Base-by-base conservation (phyloP, 2,329 filamentous ascomycete species). In the Ceratocystis diversiconidia region DNA sequence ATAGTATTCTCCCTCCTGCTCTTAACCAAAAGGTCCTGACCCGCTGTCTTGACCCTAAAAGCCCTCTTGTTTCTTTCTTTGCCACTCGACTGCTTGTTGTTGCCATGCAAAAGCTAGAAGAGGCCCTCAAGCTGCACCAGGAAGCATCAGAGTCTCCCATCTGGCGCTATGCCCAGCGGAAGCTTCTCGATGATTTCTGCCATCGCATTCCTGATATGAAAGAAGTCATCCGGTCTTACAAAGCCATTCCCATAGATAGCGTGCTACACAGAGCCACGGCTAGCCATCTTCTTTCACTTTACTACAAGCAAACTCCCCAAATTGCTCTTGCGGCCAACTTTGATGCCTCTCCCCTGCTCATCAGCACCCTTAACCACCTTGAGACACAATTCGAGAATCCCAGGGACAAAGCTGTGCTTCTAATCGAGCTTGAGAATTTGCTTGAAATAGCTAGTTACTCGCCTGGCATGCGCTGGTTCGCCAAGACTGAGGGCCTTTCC, bases 401-500 rank as follows among this genome's bases (percentile, higher is more conserved):
- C 2, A 75, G 78, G 64, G 76, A 80, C 61, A 75, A 79, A 62
- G 79, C 79, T 1, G 77, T 92, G 60, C 78, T 83, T 25, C 74
- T 88, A 8, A 82, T 92, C 71, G 89, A 95, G 74, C 77, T 96
- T 32, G 86, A 91, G 73, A 89, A 92, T 73, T 78, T 95, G 19
- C 83, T 96, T 19, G 82, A 85, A 36, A 89, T 96, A 72, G 90
- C 92, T 2, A 83, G 85, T 68, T 84, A 86, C 70, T 95, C 91
- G 2, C 85, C 89, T 0, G 86, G 86, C 5, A 94, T 96, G 85
- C 85, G 88, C 68, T 97, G 92, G 92, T 96, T 94, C 77, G 82
- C 88, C 68, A 92, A 89, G 71, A 82, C 78, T 67, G 83, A 87
- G 69, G 80, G 80, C 0, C 77, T 88, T n/a, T 73, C 75, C 1